phyloP scores from a whole-genome alignment of 371 early-diverging fungal species.

The Mucor indicus region DNA sequence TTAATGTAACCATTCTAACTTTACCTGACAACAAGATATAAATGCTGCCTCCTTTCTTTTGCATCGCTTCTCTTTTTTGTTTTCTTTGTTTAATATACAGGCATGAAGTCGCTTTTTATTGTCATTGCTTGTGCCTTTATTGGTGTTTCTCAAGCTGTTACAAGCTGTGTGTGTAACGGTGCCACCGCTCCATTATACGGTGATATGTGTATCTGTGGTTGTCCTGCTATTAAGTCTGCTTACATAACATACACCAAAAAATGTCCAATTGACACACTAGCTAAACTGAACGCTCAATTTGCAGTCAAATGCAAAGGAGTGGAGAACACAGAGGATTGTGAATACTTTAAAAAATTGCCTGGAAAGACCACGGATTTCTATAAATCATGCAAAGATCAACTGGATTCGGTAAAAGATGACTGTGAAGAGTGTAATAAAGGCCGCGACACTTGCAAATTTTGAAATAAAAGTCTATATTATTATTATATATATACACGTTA shows the following conservation, averaged over 20 bases:
- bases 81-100: too few relatives aligned
- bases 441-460: too few relatives aligned
- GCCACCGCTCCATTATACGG: background rate
- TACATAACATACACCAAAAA: background rate
- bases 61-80: too few relatives aligned
- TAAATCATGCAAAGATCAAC: constrained; percentile 5
- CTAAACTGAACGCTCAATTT: background rate
- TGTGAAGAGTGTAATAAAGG: constrained; percentile 13
- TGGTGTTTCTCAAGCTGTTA: too few relatives aligned
- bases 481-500: too few relatives aligned
- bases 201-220: constrained; percentile 2
- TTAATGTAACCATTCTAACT: too few relatives aligned
- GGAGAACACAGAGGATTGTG: constrained; percentile 14
- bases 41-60: too few relatives aligned
- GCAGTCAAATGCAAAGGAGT: background rate
- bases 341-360: constrained; percentile 7
- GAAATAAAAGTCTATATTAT: too few relatives aligned
- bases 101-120: too few relatives aligned
- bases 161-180: background rate
- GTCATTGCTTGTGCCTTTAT: too few relatives aligned
- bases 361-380: constrained; percentile 4
- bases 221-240: background rate
- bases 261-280: background rate
- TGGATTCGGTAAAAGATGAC: constrained; percentile 10
- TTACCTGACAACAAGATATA: too few relatives aligned